Base-by-base conservation (phyloP, 371 early-diverging fungal species). In the Fennellomyces sp. region DNA sequence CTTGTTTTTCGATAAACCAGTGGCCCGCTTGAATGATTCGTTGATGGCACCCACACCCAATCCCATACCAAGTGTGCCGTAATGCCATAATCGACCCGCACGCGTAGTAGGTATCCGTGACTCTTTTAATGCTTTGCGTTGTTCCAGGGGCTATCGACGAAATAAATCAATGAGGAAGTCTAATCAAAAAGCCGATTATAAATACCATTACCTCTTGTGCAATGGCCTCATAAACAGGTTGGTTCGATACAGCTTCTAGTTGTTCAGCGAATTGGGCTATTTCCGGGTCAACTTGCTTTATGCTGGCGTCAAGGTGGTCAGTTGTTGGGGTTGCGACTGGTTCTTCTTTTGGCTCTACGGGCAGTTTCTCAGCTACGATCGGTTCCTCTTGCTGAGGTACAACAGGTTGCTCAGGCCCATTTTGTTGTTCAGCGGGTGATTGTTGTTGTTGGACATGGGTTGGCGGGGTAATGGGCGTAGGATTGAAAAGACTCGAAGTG, bases 1-100 rank as follows among this genome's bases (percentile, higher is more conserved):
- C 57, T 55, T 41, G 2, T 73, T 58, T 35, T 66, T 64, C 0
- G 86, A 84, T 1, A 78, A 52, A 2, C 89, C 88, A 2, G 84
- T 74, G 1, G 81, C 80, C 33, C 93, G 70, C 38, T 82, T 81
- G n/a, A 93, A 64, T 0, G 91, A 82, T 53, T 94, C 94, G 49
- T 84, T 75, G 19, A 89, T 63, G 0, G 92, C 90, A 11, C 94
- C 94, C 5, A 89, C 63, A 0, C 92, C 92, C 58, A 94, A 64
- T 0, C 91, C 85, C 0, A 88, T 87, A 0, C 89, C 93, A 17
- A 94, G 63, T 65, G 87, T 76, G 33, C 89, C 88, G 54, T 89
- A 91, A 28, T 89, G 89, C 70, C 83, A 83, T 11, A 91, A 63
- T 35, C 91, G 75, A 28, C 87, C 69, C 11, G 82, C 68, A 6